phyloP scores from a whole-genome alignment of 2,329 filamentous ascomycete species.

The Blastomyces emzantsi region DNA sequence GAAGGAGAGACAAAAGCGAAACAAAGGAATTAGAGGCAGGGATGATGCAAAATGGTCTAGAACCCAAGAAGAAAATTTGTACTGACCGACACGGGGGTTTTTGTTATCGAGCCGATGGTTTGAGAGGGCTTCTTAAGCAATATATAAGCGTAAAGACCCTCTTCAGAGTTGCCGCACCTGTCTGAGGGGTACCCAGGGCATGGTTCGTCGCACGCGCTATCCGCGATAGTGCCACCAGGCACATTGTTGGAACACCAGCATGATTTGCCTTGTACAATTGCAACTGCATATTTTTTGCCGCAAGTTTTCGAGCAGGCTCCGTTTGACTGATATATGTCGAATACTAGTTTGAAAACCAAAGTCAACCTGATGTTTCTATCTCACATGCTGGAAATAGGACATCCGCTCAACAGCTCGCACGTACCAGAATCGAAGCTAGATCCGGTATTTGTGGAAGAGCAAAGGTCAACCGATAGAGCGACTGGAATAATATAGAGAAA shows the following conservation, averaged over 20 bases:
- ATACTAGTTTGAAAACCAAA: conserved; percentile 23
- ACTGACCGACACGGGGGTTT: conserved; percentile 17
- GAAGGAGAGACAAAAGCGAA: not conserved
- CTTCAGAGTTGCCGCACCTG: conserved; percentile 34
- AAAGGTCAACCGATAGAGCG: conserved; percentile 30
- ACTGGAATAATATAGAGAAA: conserved; percentile 23
- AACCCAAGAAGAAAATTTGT: conserved; percentile 9
- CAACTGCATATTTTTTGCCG: conserved; percentile 36
- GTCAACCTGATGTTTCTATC: conserved; percentile 10
- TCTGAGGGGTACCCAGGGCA: conserved; percentile 43
- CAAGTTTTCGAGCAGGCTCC: conserved; percentile 36
- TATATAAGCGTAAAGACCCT: conserved; percentile 38
- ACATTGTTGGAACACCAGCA: conserved; percentile 44
- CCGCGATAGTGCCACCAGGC: conserved; percentile 30
- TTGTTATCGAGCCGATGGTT: conserved; percentile 17
- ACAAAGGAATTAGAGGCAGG: conserved; percentile 2
- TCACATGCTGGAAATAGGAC: not conserved
- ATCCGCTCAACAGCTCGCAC: conserved; percentile 14
- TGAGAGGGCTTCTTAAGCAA: conserved; percentile 26
- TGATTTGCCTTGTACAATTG: conserved; percentile 36
- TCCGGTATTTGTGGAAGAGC: conserved; percentile 40
- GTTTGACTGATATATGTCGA: conserved; percentile 38
- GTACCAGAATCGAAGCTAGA: conserved; percentile 29
- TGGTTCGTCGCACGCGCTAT: conserved; percentile 29
- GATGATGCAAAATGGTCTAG: conserved; percentile 7